These are phyloP conservation scores for Apiospora hydei DNA, from an alignment of 2,329 filamentous ascomycete species.

Conservation along the genomic window DNA sequence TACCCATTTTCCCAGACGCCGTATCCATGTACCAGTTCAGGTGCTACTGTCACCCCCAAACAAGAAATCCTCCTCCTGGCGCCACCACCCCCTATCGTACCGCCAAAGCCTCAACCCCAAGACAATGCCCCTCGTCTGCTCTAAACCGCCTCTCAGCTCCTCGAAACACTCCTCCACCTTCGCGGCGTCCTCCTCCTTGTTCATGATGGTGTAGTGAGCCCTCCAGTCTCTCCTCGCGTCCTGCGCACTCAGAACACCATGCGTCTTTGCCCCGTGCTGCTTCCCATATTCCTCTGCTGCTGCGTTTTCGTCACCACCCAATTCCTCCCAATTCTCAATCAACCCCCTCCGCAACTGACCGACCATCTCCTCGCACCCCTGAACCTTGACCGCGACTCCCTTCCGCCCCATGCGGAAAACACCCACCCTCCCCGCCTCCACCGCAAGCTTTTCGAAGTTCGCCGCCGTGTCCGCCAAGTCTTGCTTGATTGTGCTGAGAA, in stretches of 20 bases:
- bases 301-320: neutral
- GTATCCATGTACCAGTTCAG: no score
- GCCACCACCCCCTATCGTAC: constrained; percentile 21
- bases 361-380: neutral
- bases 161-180: neutral
- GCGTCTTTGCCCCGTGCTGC: neutral
- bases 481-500: neutral
- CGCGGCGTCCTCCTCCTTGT: constrained; percentile 9
- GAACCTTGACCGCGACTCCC: neutral
- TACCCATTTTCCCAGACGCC: no score
- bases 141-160: neutral
- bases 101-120: neutral
- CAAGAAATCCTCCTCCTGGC: neutral
- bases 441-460: neutral
- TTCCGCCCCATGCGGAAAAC: constrained; percentile 5
- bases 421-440: neutral
- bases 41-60: neutral
- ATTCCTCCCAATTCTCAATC: neutral
- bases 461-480: neutral
- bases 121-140: neutral
- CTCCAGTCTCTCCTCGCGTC: neutral
- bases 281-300: no score
- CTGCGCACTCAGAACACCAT: neutral
- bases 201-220: constrained; percentile 17
- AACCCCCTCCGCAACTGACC: neutral